Percentiles rank a stretch among this genome's conserved stretches.
phyloP scores from a whole-genome alignment of 164 flowering plant species.

The Vitis amurensis region DNA sequence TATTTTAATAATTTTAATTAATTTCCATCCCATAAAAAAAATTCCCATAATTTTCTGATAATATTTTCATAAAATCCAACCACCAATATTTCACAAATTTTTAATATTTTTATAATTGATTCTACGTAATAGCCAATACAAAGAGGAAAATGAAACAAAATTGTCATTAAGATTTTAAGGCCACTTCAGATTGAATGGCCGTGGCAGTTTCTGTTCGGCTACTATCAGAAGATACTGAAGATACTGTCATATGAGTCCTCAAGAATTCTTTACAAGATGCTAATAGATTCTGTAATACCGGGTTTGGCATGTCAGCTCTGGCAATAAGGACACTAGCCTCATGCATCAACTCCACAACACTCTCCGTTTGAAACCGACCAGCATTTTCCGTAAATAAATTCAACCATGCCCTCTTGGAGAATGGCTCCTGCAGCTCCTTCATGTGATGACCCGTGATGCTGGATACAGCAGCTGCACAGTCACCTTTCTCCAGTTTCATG shows the following conservation, averaged over 20 bases:
- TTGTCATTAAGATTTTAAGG: too few relatives aligned
- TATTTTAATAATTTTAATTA: too few relatives aligned
- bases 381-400: constrained; percentile 47
- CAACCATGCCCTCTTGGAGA: constrained; percentile 63
- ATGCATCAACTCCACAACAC: constrained; percentile 37
- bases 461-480: constrained; percentile 51
- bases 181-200: too few relatives aligned
- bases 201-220: too few relatives aligned
- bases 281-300: constrained; percentile 39
- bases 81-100: too few relatives aligned
- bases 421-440: constrained; percentile 24
- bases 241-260: neutral
- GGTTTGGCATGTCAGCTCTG: constrained; percentile 28
- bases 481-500: constrained; percentile 51
- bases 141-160: too few relatives aligned
- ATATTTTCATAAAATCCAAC: too few relatives aligned
- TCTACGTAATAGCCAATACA: too few relatives aligned
- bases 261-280: constrained; percentile 48
- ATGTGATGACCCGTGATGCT: constrained; percentile 28
- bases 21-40: too few relatives aligned
- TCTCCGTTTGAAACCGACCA: constrained; percentile 35
- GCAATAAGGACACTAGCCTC: constrained; percentile 29
- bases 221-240: too few relatives aligned
- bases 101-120: too few relatives aligned
- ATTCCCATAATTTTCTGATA: too few relatives aligned